Evolutionary conservation across 306 rosid species (phyloP).

Genomic region (Albizia julibrissin): DNA sequence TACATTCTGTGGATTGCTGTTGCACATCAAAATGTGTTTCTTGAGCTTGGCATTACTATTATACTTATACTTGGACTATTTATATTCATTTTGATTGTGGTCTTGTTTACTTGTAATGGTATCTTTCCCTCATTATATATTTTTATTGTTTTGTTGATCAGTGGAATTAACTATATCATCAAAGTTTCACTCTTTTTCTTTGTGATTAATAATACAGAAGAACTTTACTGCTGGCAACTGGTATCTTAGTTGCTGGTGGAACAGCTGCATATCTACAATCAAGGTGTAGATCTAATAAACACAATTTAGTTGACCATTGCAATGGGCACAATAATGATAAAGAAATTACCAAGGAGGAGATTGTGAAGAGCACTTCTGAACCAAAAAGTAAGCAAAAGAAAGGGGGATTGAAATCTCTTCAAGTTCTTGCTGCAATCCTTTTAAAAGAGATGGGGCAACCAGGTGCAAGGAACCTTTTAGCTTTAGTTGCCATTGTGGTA

Average conservation of each 20-base stretch:
- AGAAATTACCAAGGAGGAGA: conserved; percentile 38
- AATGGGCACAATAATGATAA: conserved; percentile 54
- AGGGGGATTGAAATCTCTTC: conserved; percentile 70
- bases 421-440: conserved; percentile 78
- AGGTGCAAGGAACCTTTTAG: conserved; percentile 73
- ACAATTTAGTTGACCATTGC: conserved; percentile 41
- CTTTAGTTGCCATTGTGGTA: conserved; percentile 76
- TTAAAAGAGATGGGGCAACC: conserved; percentile 70
- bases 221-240: conserved; percentile 83
- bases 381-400: conserved; percentile 51
- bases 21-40: conserved; percentile 17
- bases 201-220: conserved; percentile 56
- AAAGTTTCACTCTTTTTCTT: conserved; percentile 20
- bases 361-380: conserved; percentile 30
- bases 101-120: conserved; percentile 23
- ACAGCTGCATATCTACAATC: conserved; percentile 82
- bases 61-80: conserved; percentile 14
- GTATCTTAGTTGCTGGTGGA: conserved; percentile 84
- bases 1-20: conserved; percentile 27
- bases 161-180: conserved; percentile 10
- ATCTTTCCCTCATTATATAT: not conserved
- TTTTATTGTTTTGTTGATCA: conserved; percentile 19
- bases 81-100: conserved; percentile 17
- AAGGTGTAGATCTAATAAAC: conserved; percentile 52
- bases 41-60: conserved; percentile 12